Evolutionary conservation across 208 protist genomes (phyloP).

Genomic region (Jaenimonas drosophilae): DNA sequence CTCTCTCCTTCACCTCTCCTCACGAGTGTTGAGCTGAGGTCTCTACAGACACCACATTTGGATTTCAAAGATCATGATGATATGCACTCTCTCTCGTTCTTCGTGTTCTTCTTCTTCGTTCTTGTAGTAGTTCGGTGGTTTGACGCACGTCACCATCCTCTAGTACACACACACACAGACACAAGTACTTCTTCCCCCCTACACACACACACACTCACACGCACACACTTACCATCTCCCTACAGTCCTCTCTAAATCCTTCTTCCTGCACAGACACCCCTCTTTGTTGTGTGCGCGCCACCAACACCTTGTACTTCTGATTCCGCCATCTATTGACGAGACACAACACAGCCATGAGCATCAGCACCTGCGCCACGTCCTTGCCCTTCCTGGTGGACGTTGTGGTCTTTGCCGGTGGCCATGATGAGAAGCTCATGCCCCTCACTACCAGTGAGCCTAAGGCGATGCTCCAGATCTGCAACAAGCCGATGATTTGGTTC

Average conservation of each 20-base stretch:
- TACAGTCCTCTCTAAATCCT: not conserved
- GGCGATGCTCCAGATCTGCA: slow-evolving; percentile 60
- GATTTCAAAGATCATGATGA: too few species aligned
- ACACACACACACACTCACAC: slow-evolving; percentile 7
- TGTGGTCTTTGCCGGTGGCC: slow-evolving; percentile 72
- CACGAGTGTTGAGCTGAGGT: too few species aligned
- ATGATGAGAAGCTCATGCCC: slow-evolving; percentile 32
- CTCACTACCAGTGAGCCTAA: slow-evolving; percentile 51
- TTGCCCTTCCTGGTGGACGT: slow-evolving; percentile 47
- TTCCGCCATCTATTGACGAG: too few species aligned
- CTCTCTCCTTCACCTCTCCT: too few species aligned
- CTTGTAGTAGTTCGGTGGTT: not conserved
- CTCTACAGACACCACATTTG: too few species aligned
- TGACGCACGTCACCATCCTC: too few species aligned
- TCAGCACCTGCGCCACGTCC: too few species aligned
- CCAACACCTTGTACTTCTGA: too few species aligned
- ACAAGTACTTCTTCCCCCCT: not conserved
- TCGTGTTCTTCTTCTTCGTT: not conserved
- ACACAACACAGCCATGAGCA: too few species aligned
- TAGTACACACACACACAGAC: not conserved
- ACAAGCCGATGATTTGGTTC: slow-evolving; percentile 82
- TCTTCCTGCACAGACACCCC: not conserved
- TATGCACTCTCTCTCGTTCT: not conserved
- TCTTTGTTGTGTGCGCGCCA: slow-evolving; percentile 6
- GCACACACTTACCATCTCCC: slow-evolving; percentile 6